Conservation (phyloP, 2,329 filamentous ascomycete species). For the Hypoxylon sp. region DNA sequence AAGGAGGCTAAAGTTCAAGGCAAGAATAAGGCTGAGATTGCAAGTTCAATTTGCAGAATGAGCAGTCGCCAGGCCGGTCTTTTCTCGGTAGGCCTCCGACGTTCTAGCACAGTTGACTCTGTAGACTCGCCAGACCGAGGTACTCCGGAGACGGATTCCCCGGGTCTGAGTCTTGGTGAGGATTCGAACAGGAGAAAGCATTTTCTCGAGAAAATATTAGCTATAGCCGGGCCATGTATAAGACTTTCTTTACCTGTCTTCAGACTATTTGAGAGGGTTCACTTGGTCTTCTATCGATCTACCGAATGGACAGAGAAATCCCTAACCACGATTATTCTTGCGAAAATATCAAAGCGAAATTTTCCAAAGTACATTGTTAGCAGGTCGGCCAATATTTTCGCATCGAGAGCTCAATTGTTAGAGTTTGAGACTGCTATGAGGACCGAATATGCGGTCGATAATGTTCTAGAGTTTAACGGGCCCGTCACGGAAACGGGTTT, state of each 20-base stretch:
- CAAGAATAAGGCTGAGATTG: slow-evolving; percentile 86
- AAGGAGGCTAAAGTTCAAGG: slow-evolving; percentile 90
- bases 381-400: slow-evolving; percentile 89
- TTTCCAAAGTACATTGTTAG: slow-evolving; percentile 94
- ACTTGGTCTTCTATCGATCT: slow-evolving; percentile 95
- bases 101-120: slow-evolving; percentile 73
- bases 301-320: slow-evolving; percentile 99
- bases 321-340: slow-evolving; percentile 92
- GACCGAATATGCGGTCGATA: slow-evolving; percentile 85
- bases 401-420: slow-evolving; percentile 79
- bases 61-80: slow-evolving; percentile 83
- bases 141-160: slow-evolving; percentile 56
- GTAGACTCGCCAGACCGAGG: slow-evolving; percentile 62
- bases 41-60: slow-evolving; percentile 79
- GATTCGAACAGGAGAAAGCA: slow-evolving; percentile 77
- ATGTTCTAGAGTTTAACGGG: slow-evolving; percentile 83
- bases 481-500: slow-evolving; percentile 76
- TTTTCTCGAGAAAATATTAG: slow-evolving; percentile 83
- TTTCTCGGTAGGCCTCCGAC: slow-evolving; percentile 75
- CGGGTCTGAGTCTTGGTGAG: slow-evolving; percentile 50
- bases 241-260: slow-evolving; percentile 80
- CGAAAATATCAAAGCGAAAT: slow-evolving; percentile 87
- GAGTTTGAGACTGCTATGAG: slow-evolving; percentile 92
- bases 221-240: slow-evolving; percentile 85
- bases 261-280: slow-evolving; percentile 92